Evolutionary conservation across 805 yeast species (phyloP), one percentile per base, ranked within the genome.

Genomic region (Yarrowia yakushimensis): DNA sequence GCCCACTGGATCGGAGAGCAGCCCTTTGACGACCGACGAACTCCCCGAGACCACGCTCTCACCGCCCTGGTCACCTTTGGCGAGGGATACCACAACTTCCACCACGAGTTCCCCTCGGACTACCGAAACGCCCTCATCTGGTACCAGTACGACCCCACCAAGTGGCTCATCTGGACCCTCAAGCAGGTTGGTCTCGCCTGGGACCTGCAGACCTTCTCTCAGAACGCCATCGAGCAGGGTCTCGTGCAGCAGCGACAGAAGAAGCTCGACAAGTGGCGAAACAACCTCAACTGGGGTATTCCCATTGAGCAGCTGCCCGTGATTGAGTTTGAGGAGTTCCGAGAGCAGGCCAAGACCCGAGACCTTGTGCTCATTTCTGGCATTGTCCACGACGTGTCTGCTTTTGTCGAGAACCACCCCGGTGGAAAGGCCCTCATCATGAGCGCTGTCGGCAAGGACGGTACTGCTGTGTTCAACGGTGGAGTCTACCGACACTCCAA

Each of bases 61-160:
- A 81, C 85, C 25, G 85, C 85, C 22, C 70, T 84, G 15, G 78
- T 89, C 15, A 87, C 97, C 0, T 85, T 87, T 70, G 98, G 98
- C 12, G 97, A 92, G 75, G 93, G 96, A 5, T 85, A 85, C 74
- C 96, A 90, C 74, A 92, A 91, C 76, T 93, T 88, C 77, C 98
- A 92, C 76, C 97, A 93, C 76, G 97, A 90, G 76, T 92, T 92
- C 74, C 96, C 97, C 6, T 85, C 87, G 66, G 97, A 92, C 74
- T 91, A 87, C 76, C 80, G 97, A 65, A 85, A 85, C 67, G 89
- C 91, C 6, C 76, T 82, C 63, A 82, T 84, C 65, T 80, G 85
- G 82, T 85, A 84, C 74, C 86, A 87, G 50, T 87, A 84, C 73
- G 98, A 92, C 73, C 97, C 97, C 11, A 87, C 96, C 41, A 91